Evolutionary conservation across 768 basidiomycete species (phyloP).

Genomic region (Suillus bovinus): DNA sequence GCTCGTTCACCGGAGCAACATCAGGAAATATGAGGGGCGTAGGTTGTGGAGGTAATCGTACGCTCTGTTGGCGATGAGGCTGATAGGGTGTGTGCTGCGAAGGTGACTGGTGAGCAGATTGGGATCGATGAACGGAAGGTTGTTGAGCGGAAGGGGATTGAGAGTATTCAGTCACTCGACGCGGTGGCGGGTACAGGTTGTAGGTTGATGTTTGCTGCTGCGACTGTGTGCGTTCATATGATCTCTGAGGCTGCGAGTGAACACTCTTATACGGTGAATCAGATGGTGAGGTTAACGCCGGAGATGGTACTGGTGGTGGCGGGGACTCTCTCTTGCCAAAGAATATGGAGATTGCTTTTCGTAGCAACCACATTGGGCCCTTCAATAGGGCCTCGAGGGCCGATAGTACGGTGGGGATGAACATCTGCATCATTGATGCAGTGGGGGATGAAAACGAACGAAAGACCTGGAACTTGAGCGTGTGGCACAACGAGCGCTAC

Average conservation of each 20-base stretch:
- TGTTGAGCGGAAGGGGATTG: too few species aligned
- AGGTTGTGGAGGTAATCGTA: neutral
- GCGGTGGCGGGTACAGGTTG: neutral
- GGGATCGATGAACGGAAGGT: neutral
- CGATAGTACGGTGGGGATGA: neutral
- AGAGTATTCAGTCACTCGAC: neutral
- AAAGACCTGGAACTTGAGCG: neutral
- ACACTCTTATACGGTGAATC: neutral
- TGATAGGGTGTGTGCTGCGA: neutral
- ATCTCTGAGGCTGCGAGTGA: too few species aligned
- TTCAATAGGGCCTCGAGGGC: neutral
- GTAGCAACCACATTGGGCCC: neutral
- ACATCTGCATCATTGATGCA: neutral
- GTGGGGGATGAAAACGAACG: neutral
- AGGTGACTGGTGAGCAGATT: neutral
- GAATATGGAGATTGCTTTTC: neutral
- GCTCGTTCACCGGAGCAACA: neutral
- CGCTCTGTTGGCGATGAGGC: neutral
- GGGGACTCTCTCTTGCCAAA: neutral
- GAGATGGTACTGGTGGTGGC: neutral
- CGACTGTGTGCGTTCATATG: too few species aligned
- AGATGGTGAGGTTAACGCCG: neutral
- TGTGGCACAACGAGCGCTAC: neutral
- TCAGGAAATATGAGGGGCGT: too few species aligned
- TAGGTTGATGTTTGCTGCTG: too few species aligned